Evolutionary conservation across 208 protist species (phyloP).

Genomic region (Acanthamoeba royreba): DNA sequence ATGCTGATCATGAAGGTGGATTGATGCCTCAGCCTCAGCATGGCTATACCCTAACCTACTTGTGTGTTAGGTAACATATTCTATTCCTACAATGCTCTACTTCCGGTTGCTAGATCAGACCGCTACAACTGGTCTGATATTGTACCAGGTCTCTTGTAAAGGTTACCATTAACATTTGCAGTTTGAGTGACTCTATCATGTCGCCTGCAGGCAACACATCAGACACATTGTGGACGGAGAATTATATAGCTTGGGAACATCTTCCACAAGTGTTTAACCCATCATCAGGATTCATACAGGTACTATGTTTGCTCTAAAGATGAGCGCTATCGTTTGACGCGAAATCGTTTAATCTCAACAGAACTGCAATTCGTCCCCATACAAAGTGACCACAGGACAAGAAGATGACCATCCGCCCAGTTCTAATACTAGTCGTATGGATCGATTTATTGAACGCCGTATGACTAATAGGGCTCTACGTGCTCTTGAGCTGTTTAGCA

Average conservation of each 20-base stretch:
- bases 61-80: slow-evolving; percentile 26
- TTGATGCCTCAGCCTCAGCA: too few species aligned
- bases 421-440: neutral
- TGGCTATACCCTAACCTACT: too few species aligned
- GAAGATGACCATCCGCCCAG: neutral
- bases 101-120: neutral
- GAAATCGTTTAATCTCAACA: neutral
- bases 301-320: too few species aligned
- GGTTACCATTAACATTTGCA: too few species aligned
- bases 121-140: neutral
- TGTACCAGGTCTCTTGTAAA: slow-evolving; percentile 4
- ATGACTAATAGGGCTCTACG: neutral
- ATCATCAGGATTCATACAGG: neutral
- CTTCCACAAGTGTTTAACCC: neutral
- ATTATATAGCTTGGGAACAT: neutral
- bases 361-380: slow-evolving; percentile 39
- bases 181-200: too few species aligned
- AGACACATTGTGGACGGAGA: neutral
- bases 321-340: neutral
- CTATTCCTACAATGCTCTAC: slow-evolving; percentile 15
- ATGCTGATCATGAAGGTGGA: neutral
- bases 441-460: neutral
- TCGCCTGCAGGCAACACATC: slow-evolving; percentile 10
- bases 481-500: neutral
- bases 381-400: neutral